These are phyloP conservation scores for Margaritispora aquatica DNA, from an alignment of 495 filamentous ascomycete species.

Conservation along the genomic window DNA sequence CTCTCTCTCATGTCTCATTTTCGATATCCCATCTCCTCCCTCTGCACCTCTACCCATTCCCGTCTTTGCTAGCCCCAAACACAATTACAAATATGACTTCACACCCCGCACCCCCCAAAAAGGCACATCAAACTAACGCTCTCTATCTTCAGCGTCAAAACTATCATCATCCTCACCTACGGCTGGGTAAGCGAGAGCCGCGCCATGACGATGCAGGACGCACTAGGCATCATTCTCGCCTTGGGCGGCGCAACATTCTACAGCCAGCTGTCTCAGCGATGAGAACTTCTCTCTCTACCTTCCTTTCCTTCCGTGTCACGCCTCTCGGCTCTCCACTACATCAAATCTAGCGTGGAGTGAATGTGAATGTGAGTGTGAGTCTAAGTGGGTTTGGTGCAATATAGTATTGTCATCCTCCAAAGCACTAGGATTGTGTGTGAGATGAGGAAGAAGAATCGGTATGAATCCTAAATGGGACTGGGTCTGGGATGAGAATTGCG, in stretches of 20 bases:
- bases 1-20: background rate
- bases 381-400: too few relatives aligned
- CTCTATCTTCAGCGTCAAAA: constrained; percentile 19
- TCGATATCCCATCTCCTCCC: background rate
- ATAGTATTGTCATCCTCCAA: too few relatives aligned
- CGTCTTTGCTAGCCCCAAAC: too few relatives aligned
- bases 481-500: too few relatives aligned
- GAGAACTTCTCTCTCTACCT: background rate
- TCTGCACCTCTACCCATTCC: background rate
- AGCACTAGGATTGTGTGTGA: background rate
- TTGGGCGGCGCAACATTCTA: constrained; percentile 23
- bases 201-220: constrained; percentile 14
- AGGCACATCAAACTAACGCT: background rate
- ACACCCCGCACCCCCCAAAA: background rate
- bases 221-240: constrained; percentile 21
- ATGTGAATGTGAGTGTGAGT: too few relatives aligned
- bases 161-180: constrained; percentile 24
- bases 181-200: constrained; percentile 23
- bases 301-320: too few relatives aligned
- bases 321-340: too few relatives aligned
- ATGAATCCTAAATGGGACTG: too few relatives aligned
- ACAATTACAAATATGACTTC: too few relatives aligned
- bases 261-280: constrained; percentile 20
- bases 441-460: background rate
- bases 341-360: too few relatives aligned